Evolutionary conservation across 345 rosid genomes (phyloP).

Genomic region (Cardamine resedifolia): DNA sequence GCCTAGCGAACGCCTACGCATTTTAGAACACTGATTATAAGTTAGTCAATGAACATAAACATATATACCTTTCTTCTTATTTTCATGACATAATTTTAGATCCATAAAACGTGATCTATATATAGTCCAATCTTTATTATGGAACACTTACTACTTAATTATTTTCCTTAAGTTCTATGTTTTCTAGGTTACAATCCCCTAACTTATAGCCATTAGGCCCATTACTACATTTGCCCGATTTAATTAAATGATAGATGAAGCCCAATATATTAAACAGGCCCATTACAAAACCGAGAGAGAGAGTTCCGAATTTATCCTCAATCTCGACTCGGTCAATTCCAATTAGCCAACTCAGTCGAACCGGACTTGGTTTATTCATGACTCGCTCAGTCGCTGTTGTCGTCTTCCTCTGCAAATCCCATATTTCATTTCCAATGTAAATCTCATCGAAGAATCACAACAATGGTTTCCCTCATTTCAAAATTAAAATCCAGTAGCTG

Average conservation of each 20-base stretch:
- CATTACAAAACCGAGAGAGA: background rate
- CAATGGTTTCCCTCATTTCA: background rate
- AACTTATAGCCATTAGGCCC: too few species aligned
- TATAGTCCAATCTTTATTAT: too few species aligned
- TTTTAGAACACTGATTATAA: too few species aligned
- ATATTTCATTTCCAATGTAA: background rate
- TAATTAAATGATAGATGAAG: background rate
- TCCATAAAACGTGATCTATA: too few species aligned
- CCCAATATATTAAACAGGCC: slow-evolving; percentile 6
- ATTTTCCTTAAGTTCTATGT: background rate
- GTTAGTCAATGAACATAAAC: too few species aligned
- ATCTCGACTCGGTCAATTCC: slow-evolving; percentile 17
- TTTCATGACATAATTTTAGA: too few species aligned
- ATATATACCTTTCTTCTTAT: too few species aligned
- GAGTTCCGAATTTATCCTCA: background rate
- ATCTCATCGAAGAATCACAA: slow-evolving; percentile 25
- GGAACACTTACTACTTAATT: too few species aligned
- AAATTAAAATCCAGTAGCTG: background rate
- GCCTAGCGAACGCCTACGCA: too few species aligned
- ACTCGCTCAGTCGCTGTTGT: slow-evolving; percentile 17
- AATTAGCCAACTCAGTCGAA: slow-evolving; percentile 8
- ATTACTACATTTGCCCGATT: background rate
- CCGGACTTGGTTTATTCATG: background rate
- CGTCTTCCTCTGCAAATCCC: slow-evolving; percentile 23
- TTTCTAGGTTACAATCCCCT: too few species aligned